These are phyloP conservation scores for Citrus cavaleriei DNA, from an alignment of 345 rosid genomes.

Conservation along the genomic window DNA sequence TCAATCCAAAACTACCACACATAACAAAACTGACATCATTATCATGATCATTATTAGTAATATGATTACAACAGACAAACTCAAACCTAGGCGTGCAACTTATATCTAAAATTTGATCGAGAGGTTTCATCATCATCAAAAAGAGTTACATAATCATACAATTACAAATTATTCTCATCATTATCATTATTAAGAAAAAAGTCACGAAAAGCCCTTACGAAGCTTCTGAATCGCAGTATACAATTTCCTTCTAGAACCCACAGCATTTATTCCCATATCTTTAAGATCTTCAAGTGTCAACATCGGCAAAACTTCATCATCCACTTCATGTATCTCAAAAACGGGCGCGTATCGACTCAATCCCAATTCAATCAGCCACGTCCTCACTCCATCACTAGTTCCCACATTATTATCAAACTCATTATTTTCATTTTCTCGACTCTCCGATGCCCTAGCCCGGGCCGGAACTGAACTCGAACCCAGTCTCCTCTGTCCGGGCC, in stretches of 20 bases:
- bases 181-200: background rate
- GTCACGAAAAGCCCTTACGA: constrained; percentile 58
- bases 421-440: constrained; percentile 26
- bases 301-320: constrained; percentile 69
- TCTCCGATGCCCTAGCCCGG: constrained; percentile 33
- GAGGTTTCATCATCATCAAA: background rate
- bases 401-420: constrained; percentile 27
- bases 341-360: constrained; percentile 67
- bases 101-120: constrained; percentile 15
- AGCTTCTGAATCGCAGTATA: constrained; percentile 68
- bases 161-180: background rate
- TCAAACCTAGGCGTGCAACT: constrained; percentile 23
- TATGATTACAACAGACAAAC: constrained; percentile 6
- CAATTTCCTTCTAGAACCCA: constrained; percentile 73
- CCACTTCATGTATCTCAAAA: constrained; percentile 75
- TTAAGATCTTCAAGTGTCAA: constrained; percentile 74
- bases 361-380: constrained; percentile 60
- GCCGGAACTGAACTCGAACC: constrained; percentile 13
- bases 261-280: constrained; percentile 78
- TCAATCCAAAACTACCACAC: background rate
- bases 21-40: background rate
- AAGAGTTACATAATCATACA: background rate
- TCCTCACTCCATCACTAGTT: constrained; percentile 47
- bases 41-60: background rate
- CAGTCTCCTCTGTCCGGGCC: constrained; percentile 38